These are phyloP conservation scores for Alternaria brassicae DNA, from an alignment of 2,329 filamentous ascomycete genomes.

Conservation along the genomic window DNA sequence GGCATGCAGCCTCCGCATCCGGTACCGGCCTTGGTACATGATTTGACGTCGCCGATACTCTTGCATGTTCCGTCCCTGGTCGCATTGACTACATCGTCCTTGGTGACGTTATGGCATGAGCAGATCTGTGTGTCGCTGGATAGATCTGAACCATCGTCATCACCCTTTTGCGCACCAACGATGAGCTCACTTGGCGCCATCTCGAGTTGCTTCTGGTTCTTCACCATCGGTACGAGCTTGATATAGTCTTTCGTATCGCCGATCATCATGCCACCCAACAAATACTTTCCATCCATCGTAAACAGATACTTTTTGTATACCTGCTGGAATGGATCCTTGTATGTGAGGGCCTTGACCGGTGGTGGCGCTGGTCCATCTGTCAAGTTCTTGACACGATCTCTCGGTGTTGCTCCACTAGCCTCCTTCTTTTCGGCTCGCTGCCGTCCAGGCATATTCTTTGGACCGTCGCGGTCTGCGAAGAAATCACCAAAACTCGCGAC, in stretches of 20 bases:
- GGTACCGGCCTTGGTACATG: conserved; percentile 89
- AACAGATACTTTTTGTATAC: conserved; percentile 96
- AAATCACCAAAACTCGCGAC: conserved; percentile 94
- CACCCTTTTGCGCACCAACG: conserved; percentile 75
- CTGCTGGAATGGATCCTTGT: conserved; percentile 85
- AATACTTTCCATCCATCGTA: conserved; percentile 85
- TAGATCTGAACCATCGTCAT: conserved; percentile 79
- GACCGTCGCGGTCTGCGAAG: conserved; percentile 86
- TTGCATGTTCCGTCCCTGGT: conserved; percentile 83
- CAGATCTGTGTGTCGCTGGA: conserved; percentile 88
- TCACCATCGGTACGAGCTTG: conserved; percentile 86
- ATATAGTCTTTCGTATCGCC: conserved; percentile 90
- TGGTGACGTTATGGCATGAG: conserved; percentile 91
- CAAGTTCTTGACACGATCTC: conserved; percentile 59
- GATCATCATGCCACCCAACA: conserved; percentile 97
- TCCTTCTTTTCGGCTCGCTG: conserved; percentile 57
- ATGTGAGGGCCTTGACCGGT: conserved; percentile 81
- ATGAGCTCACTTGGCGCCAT: conserved; percentile 83
- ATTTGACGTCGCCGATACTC: conserved; percentile 81
- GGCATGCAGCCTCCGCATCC: conserved; percentile 92
- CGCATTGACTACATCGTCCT: conserved; percentile 75
- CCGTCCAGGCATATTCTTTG: conserved; percentile 72
- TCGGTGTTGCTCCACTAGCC: conserved; percentile 33
- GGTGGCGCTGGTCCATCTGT: conserved; percentile 64
- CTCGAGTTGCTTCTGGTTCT: conserved; percentile 79